Evolutionary conservation across 75 land plant genomes (phyloP), one percentile per base, ranked within the genome.

Genomic region (Picea glauca): DNA sequence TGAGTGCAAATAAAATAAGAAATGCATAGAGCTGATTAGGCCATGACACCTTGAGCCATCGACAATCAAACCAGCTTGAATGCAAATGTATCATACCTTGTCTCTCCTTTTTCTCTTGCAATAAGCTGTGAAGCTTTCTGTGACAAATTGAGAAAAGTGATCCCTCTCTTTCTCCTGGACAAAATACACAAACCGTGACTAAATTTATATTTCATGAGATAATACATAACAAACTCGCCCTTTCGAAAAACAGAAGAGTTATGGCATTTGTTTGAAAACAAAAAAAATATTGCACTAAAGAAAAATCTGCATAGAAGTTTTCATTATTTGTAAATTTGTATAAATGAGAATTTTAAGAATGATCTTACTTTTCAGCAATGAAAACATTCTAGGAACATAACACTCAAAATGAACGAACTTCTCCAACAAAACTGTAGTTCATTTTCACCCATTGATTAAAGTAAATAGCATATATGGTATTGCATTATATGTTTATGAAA

Each of bases 41-140:
- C 20, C n/a, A 17, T 2, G 40, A 14, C 43, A 32, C 43, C 18
- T 66, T 66, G 5, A 66, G 40, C 38, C 43, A 66, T 17, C 18
- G 40, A 17, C 68, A 65, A 66, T 66, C 20, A 17, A 35, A 35
- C 15, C 5, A 66, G 35, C n/a, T 66, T 32, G 18, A 66, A 66
- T 66, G 70, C 18, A 33, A 5, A 66, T 13, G 56, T 13, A 73
- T 9, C 66, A 67, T 88, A 98, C 99, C 99, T 96, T 98, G 78
- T 98, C 96, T 79, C 99, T 89, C 67, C 98, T 91, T 76, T 98
- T 98, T 87, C 99, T 95, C 86, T 93, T 98, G 80, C 96, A 95
- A 75, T 98, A 98, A 7, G 99, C 90, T 80, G 94, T 89, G 85
- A 98, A 98, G 75, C 98, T 90, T 88, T 98, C 99, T 57, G 98